Conservation (phyloP, 768 basidiomycete genomes). For the Lactarius akahatsu region DNA sequence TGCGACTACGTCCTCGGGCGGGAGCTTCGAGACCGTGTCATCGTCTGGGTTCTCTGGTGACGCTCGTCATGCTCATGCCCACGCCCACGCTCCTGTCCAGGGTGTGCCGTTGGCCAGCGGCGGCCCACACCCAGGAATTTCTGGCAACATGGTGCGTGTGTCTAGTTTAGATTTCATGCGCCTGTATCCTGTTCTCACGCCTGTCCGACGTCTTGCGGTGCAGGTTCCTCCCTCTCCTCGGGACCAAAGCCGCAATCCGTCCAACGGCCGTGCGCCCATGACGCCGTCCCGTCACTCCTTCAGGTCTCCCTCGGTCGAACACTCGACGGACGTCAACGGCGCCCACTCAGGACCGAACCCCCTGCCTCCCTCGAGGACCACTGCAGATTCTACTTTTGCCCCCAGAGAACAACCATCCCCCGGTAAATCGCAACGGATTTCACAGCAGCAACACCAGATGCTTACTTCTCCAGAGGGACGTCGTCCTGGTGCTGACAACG, state of each 20-base stretch:
- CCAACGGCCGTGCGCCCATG: slow-evolving; percentile 1
- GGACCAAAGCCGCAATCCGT: slow-evolving; percentile 3
- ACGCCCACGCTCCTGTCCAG: slow-evolving; percentile 2
- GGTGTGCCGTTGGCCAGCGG: neutral
- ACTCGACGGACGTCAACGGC: neutral
- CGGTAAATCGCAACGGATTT: neutral
- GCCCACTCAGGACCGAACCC: neutral
- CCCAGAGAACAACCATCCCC: neutral
- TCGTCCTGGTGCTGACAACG: slow-evolving; percentile 26
- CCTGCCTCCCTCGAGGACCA: neutral
- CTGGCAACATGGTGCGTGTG: slow-evolving; percentile 10
- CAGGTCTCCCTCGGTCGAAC: slow-evolving; percentile 3
- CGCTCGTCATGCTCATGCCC: neutral
- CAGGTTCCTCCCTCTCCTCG: slow-evolving; percentile 7
- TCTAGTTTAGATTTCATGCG: neutral
- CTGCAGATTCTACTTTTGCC: neutral
- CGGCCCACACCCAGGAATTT: neutral
- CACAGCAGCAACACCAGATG: neutral
- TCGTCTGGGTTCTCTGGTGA: slow-evolving; percentile 19
- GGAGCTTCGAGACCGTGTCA: slow-evolving; percentile 10
- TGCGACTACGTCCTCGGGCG: neutral
- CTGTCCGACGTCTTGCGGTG: neutral
- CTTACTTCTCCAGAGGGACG: slow-evolving; percentile 19
- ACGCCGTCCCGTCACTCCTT: slow-evolving; percentile 5
- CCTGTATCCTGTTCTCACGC: neutral